phyloP scores from a whole-genome alignment of 371 early-diverging fungal genomes.

The Mucor indicus region DNA sequence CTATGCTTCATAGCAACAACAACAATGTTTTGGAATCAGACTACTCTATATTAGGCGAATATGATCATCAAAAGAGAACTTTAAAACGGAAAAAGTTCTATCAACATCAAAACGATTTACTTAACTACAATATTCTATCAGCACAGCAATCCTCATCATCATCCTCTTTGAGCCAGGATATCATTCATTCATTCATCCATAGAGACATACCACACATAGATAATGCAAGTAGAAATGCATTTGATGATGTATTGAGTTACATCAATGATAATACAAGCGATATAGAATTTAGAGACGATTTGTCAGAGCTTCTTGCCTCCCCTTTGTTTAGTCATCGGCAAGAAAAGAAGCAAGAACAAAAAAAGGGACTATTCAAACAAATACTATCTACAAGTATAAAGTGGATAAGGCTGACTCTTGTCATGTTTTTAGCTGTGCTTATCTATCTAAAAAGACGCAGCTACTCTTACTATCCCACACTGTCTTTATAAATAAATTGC shows the following conservation, averaged over 20 bases:
- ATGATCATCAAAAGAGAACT: conserved; percentile 1
- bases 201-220: not conserved
- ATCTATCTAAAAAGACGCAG: too few species aligned
- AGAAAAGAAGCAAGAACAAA: too few species aligned
- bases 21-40: not conserved
- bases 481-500: too few species aligned
- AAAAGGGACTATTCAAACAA: not conserved
- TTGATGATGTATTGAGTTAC: conserved; percentile 17
- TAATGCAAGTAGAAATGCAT: conserved; percentile 8
- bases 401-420: conserved; percentile 11
- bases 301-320: not conserved
- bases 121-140: conserved; percentile 8
- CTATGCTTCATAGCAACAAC: not conserved
- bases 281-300: conserved; percentile 10
- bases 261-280: conserved; percentile 13
- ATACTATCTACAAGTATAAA: not conserved
- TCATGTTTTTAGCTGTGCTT: conserved; percentile 14
- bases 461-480: too few species aligned
- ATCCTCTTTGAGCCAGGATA: too few species aligned
- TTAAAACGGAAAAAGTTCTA: not conserved
- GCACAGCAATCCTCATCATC: too few species aligned
- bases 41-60: not conserved
- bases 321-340: too few species aligned
- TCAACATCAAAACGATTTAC: conserved; percentile 1
- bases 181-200: not conserved